Percentiles rank a stretch among this genome's conserved stretches.
Conservation (phyloP, 345 rosid genomes). For the Excoecaria agallocha region DNA sequence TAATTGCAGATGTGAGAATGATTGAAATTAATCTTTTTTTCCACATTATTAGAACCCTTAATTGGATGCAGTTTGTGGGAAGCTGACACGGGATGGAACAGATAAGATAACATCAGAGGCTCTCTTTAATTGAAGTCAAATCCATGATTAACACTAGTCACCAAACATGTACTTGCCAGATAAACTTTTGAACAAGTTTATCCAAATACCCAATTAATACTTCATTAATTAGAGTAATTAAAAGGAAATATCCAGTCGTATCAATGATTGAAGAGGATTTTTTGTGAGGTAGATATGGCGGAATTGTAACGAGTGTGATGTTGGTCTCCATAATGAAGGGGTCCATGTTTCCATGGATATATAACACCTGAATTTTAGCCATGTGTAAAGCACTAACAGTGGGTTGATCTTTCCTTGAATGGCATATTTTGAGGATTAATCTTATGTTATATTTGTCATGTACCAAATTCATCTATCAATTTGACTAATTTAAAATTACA, state of each 20-base stretch:
- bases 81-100: not conserved
- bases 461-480: no score
- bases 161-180: not conserved
- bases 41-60: not conserved
- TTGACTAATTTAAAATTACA: no score
- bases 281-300: not conserved
- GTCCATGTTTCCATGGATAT: no score
- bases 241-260: not conserved
- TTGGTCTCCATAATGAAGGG: no score
- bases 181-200: not conserved
- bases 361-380: no score
- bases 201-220: not conserved
- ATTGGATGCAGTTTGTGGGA: not conserved
- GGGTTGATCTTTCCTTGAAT: no score
- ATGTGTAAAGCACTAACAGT: no score
- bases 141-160: conserved; percentile 4
- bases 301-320: no score
- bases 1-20: not conserved
- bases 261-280: not conserved
- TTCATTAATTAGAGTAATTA: no score
- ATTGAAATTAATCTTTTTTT: not conserved
- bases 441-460: no score
- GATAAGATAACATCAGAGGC: not conserved
- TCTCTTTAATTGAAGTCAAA: conserved; percentile 8
- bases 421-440: no score